phyloP scores from a whole-genome alignment of 306 rosid genomes.

The Fagus sylvatica region DNA sequence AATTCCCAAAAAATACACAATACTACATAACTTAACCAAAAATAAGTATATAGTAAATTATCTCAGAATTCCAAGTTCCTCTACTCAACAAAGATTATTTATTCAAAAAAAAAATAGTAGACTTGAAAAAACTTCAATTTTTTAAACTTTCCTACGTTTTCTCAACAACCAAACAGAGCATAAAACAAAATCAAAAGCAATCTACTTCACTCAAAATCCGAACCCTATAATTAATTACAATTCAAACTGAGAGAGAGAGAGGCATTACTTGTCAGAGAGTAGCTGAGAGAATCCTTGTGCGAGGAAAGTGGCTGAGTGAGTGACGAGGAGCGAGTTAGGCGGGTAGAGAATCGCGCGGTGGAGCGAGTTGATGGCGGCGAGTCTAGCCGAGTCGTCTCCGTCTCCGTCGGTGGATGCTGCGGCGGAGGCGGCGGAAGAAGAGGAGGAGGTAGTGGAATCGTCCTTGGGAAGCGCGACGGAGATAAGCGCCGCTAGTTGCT shows the following conservation, averaged over 20 bases:
- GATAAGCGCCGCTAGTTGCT: constrained; percentile 82
- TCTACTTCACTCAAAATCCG: not conserved
- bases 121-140: not conserved
- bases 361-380: constrained; percentile 74
- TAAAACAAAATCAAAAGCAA: not conserved
- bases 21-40: not conserved
- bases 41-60: not conserved
- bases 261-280: constrained; percentile 70
- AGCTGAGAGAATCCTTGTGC: constrained; percentile 84
- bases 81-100: not conserved
- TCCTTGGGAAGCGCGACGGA: constrained; percentile 76
- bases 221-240: not conserved
- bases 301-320: constrained; percentile 89
- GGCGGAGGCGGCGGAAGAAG: constrained; percentile 22
- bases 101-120: not conserved
- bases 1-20: constrained; percentile 14
- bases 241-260: not conserved
- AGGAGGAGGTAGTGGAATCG: constrained; percentile 37
- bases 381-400: constrained; percentile 64
- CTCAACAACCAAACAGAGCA: not conserved
- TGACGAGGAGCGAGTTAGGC: constrained; percentile 77
- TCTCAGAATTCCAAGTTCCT: not conserved
- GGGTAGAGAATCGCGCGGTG: constrained; percentile 86
- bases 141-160: not conserved
- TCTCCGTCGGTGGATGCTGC: not conserved